Base-by-base conservation (phyloP, 2,329 filamentous ascomycete species). In the Pseudogymnoascus sp. region DNA sequence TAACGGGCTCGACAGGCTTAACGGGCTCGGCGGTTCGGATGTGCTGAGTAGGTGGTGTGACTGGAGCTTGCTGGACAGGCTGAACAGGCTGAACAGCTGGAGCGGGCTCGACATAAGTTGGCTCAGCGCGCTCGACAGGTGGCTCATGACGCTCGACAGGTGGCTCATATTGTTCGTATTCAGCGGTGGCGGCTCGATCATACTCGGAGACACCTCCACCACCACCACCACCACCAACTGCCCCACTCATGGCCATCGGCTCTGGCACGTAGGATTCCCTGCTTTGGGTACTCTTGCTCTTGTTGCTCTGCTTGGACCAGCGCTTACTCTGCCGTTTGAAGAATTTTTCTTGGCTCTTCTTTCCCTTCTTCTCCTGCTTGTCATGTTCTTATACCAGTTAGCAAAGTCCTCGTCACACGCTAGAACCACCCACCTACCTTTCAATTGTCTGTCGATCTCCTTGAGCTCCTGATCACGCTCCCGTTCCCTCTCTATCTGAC, bases 401-500 rank as follows among this genome's bases (percentile, higher is more conserved):
- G 47, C 14, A 40, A 16, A 14, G 5, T 7, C 36, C 7, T 5
- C 60, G 42, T 16, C 14, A n/a, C 11, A 16, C 54, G 11, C 12
- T 23, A 6, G 31, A 34, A 10, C 10, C 4, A 8, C 14, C 3
- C 4, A 76, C 84, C 73, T 74, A 89, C 88, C 83, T 73, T 82
- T 88, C 14, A 83, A 69, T 67, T 81, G 82, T 70, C 78, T 81
- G 40, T 79, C 76, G 14, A 81, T 79, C 4, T 83, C 80, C 62
- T 81, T 81, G 3, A 81, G 72, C 71, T 86, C 83, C 65, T 75
- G 80, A 59, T 83, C 80, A 10, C 80, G 77, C 62, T 83, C 77
- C 68, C 84, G 86, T 68, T 85, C 81, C 57, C 76, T 78, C 57
- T 79, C 79, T 60, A 83, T 81, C 60, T 86, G 80, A 62, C 86